Percentiles rank a stretch among this genome's conserved stretches.
Conservation (phyloP, 2,329 filamentous ascomycete species). For the Septoria linicola region DNA sequence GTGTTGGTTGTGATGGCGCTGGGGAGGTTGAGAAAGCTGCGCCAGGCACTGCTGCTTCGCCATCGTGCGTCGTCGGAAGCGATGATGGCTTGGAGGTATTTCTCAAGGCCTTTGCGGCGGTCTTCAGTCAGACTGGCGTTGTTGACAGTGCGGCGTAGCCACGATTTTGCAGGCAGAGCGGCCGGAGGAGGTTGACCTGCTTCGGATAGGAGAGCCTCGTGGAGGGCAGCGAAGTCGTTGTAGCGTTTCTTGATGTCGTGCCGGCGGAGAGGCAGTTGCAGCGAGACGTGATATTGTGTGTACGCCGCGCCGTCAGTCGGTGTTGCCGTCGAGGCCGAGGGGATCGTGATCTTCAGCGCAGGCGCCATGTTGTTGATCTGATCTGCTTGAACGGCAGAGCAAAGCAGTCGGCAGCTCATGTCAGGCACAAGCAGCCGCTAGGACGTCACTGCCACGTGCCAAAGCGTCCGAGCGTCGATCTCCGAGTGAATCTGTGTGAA, state of each 20-base stretch:
- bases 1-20: slow-evolving; percentile 46
- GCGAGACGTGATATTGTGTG: slow-evolving; percentile 74
- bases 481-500: no score
- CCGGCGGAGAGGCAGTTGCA: slow-evolving; percentile 73
- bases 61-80: slow-evolving; percentile 71
- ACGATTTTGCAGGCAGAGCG: slow-evolving; percentile 70
- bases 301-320: slow-evolving; percentile 61
- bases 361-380: slow-evolving; percentile 44
- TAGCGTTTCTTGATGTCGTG: slow-evolving; percentile 79
- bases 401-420: no score
- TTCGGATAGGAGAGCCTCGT: slow-evolving; percentile 60
- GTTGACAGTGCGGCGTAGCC: slow-evolving; percentile 71
- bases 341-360: slow-evolving; percentile 48
- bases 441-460: slow-evolving; percentile 3
- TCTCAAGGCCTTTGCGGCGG: slow-evolving; percentile 66
- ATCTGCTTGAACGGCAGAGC: no score
- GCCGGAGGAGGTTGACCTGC: slow-evolving; percentile 65
- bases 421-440: background rate
- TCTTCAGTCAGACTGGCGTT: slow-evolving; percentile 69
- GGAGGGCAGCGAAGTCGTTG: slow-evolving; percentile 71
- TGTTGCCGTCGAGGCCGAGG: slow-evolving; percentile 50
- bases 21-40: slow-evolving; percentile 70
- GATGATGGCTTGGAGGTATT: slow-evolving; percentile 70
- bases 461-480: background rate
- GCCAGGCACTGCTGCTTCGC: slow-evolving; percentile 71